Conservation (phyloP, 176 grass and related monocot genomes). For the Dactylis glomerata region DNA sequence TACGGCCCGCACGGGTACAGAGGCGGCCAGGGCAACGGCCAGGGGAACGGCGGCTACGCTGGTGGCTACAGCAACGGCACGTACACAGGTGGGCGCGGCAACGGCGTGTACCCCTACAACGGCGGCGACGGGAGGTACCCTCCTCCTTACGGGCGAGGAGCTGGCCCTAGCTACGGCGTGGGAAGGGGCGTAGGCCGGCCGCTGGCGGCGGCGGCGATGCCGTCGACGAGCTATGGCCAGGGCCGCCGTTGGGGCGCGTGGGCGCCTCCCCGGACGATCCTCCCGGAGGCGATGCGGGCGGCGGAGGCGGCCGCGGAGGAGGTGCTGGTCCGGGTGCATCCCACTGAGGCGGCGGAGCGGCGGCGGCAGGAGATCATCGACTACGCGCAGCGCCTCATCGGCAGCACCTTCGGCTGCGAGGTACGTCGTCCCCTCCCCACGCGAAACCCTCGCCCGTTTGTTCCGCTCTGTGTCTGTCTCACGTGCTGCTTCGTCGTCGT, state of each 20-base stretch:
- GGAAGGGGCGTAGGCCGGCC: not conserved
- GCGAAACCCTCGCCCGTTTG: not conserved
- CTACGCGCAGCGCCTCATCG: constrained; percentile 53
- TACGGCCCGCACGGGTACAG: not conserved
- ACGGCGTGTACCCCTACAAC: not conserved
- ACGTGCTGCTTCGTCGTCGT: not conserved
- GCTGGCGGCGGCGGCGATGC: not conserved
- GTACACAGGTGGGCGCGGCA: not conserved
- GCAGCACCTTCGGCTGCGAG: constrained; percentile 49
- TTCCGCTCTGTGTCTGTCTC: not conserved
- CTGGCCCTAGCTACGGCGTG: not conserved
- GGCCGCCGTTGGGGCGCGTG: not conserved
- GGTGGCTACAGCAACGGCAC: not conserved
- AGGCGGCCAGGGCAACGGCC: not conserved
- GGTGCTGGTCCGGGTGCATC: constrained; percentile 55
- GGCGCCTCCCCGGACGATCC: not conserved
- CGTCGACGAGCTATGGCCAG: not conserved
- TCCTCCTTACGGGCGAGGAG: not conserved
- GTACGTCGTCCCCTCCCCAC: constrained; percentile 1
- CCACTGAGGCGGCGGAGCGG: constrained; percentile 59
- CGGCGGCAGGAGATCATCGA: constrained; percentile 42
- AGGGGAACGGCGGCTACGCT: not conserved
- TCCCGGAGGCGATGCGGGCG: constrained; percentile 15
- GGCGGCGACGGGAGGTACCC: not conserved
- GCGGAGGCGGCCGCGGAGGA: constrained; percentile 47